Conservation (phyloP, 495 filamentous ascomycete genomes). For the Xylaria intraflava region DNA sequence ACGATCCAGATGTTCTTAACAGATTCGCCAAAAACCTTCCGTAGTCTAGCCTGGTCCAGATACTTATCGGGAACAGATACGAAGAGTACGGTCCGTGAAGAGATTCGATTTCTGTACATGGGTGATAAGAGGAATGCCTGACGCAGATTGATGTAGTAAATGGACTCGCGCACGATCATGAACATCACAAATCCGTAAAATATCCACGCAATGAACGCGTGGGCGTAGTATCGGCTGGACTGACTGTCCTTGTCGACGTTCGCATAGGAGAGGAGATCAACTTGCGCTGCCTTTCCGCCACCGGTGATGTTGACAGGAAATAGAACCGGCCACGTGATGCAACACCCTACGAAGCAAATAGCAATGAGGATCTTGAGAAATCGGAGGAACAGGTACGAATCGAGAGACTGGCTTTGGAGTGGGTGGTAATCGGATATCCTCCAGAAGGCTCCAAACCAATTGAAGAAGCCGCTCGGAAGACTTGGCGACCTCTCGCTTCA, state of each 20-base stretch:
- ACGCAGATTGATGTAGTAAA: constrained; percentile 92
- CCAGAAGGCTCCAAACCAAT: constrained; percentile 73
- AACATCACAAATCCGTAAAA: constrained; percentile 85
- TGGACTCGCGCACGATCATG: constrained; percentile 81
- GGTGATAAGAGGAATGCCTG: constrained; percentile 92
- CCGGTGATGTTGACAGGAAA: constrained; percentile 87
- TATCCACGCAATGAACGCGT: constrained; percentile 63
- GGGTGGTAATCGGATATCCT: constrained; percentile 76
- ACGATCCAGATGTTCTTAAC: constrained; percentile 86
- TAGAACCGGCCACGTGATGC: constrained; percentile 76
- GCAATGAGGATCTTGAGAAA: constrained; percentile 67
- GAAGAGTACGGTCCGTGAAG: constrained; percentile 89
- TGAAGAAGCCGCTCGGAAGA: constrained; percentile 61
- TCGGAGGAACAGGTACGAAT: constrained; percentile 81
- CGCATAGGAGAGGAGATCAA: constrained; percentile 72
- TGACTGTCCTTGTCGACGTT: constrained; percentile 55
- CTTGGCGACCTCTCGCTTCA: constrained; percentile 59
- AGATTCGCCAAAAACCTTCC: constrained; percentile 69
- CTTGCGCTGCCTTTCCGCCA: constrained; percentile 52
- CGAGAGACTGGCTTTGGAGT: constrained; percentile 82
- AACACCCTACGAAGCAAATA: constrained; percentile 73
- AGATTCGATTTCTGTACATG: constrained; percentile 79
- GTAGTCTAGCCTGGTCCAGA: constrained; percentile 63
- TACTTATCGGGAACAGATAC: constrained; percentile 74
- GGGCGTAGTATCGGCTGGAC: constrained; percentile 67